Percentiles rank a stretch among this genome's conserved stretches.
Conservation (phyloP, 202 grass and related monocot genomes). For the Schoenoplectus tabernaemontani region DNA sequence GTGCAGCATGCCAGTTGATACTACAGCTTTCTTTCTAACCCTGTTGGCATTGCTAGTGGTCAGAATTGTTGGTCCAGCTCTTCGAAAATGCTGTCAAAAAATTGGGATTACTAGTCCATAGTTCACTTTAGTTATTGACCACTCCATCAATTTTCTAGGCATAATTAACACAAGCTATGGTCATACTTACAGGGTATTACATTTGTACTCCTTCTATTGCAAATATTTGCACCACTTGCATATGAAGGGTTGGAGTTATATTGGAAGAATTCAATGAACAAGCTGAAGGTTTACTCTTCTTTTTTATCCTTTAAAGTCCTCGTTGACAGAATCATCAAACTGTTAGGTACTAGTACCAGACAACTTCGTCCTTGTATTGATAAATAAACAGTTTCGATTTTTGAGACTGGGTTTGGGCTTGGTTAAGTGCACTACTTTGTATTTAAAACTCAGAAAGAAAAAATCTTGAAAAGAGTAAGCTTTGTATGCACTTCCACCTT, state of each 20-base stretch:
- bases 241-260: slow-evolving; percentile 76
- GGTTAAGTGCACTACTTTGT: not conserved
- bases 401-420: not conserved
- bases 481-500: slow-evolving; percentile 1
- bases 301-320: not conserved
- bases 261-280: slow-evolving; percentile 65
- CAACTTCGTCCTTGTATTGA: not conserved
- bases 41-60: not conserved
- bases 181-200: slow-evolving; percentile 57
- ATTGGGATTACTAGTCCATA: not conserved
- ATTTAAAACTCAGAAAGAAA: not conserved
- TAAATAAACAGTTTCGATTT: not conserved
- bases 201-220: slow-evolving; percentile 60
- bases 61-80: not conserved
- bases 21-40: not conserved
- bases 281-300: slow-evolving; percentile 59
- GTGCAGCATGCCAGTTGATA: not conserved
- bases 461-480: not conserved
- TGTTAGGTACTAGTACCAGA: not conserved
- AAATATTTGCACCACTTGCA: slow-evolving; percentile 72
- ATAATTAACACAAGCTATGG: not conserved
- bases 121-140: not conserved
- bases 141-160: not conserved
- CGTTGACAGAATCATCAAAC: not conserved
- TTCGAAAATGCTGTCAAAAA: not conserved